Conservation (phyloP, 805 yeast genomes). For the Candida patagonica region DNA sequence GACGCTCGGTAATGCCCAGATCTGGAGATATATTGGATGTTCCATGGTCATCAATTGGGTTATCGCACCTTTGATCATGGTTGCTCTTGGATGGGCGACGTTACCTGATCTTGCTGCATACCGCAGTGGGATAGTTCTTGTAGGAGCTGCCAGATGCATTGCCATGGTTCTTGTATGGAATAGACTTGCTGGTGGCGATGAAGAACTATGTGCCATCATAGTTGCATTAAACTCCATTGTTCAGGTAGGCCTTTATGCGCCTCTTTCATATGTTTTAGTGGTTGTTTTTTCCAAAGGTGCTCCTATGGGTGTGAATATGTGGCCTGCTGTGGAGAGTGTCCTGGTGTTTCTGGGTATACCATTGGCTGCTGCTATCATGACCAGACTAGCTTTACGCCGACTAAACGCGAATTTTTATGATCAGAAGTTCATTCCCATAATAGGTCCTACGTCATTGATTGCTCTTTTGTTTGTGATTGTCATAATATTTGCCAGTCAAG, state of each 20-base stretch:
- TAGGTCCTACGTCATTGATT: conserved; percentile 42
- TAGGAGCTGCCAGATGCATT: conserved; percentile 51
- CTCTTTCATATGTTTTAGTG: conserved; percentile 40
- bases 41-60: conserved; percentile 46
- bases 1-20: conserved; percentile 19
- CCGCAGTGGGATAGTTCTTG: conserved; percentile 47
- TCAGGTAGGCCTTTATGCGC: conserved; percentile 46
- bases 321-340: conserved; percentile 39
- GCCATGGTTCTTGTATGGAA: conserved; percentile 59
- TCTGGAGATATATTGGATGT: conserved; percentile 28
- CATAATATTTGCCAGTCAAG: conserved; percentile 43
- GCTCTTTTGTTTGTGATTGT: conserved; percentile 45
- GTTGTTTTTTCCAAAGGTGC: conserved; percentile 28
- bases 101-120: conserved; percentile 40
- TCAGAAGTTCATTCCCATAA: conserved; percentile 30
- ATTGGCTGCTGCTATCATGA: conserved; percentile 35
- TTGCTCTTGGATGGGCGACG: conserved; percentile 43
- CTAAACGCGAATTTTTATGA: conserved; percentile 23
- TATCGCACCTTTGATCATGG: conserved; percentile 46
- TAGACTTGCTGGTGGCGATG: conserved; percentile 44
- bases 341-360: conserved; percentile 49
- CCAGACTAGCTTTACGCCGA: conserved; percentile 24
- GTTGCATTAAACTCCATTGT: conserved; percentile 43
- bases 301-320: conserved; percentile 24
- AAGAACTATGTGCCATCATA: conserved; percentile 41